Conservation (phyloP, 306 rosid species). For the Luffa acutangula region DNA sequence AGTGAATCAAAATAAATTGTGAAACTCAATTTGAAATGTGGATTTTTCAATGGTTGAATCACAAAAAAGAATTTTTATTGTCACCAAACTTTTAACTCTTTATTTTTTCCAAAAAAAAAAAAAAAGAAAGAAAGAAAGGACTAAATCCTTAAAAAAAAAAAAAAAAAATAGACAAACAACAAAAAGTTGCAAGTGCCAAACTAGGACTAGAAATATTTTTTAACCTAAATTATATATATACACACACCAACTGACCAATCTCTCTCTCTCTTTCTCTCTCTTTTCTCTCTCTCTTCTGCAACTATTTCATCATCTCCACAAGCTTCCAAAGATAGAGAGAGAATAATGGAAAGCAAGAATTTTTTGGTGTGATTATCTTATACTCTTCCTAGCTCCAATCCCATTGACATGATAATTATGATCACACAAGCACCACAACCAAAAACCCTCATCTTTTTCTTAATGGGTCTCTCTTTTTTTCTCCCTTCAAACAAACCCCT, state of each 20-base stretch:
- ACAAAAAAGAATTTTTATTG: too few species aligned
- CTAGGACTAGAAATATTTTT: neutral
- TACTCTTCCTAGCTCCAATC: neutral
- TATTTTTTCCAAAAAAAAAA: too few species aligned
- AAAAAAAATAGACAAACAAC: neutral
- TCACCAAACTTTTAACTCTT: too few species aligned
- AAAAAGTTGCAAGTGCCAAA: neutral
- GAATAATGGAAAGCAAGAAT: slow-evolving; percentile 84
- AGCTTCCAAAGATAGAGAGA: slow-evolving; percentile 71
- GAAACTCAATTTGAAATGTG: too few species aligned
- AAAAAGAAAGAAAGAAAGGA: neutral
- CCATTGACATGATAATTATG: slow-evolving; percentile 10
- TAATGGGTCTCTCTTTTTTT: slow-evolving; percentile 41
- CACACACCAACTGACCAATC: too few species aligned
- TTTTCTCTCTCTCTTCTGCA: slow-evolving; percentile 16
- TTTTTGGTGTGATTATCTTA: slow-evolving; percentile 33
- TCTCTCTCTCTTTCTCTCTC: slow-evolving; percentile 15
- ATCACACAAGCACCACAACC: slow-evolving; percentile 14
- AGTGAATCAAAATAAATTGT: too few species aligned
- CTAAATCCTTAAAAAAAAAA: neutral
- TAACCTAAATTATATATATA: slow-evolving; percentile 16
- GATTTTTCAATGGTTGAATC: too few species aligned
- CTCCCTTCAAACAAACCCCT: neutral
- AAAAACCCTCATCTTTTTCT: slow-evolving; percentile 17
- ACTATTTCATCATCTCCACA: slow-evolving; percentile 51